phyloP scores from a whole-genome alignment of 176 grass and related monocot species.

The Coix lacrymajobi region DNA sequence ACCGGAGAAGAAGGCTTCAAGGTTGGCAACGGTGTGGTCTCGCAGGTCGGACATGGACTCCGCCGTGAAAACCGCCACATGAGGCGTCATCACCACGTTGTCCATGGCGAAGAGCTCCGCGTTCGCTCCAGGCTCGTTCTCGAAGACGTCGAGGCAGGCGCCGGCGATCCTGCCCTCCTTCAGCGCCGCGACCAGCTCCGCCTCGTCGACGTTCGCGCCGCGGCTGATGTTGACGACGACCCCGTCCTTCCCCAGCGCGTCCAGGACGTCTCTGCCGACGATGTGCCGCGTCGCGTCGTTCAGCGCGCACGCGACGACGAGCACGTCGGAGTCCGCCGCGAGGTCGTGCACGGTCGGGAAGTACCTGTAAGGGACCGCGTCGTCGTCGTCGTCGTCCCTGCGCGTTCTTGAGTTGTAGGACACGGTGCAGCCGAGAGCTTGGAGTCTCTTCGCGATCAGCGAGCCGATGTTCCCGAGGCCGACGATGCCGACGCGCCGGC shows the following conservation, averaged over 20 bases:
- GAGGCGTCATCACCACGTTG: constrained; percentile 43
- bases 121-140: too few relatives aligned
- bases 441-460: not conserved
- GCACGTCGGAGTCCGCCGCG: not conserved
- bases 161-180: not conserved
- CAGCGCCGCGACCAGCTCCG: not conserved
- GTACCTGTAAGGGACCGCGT: not conserved
- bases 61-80: not conserved
- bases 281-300: not conserved
- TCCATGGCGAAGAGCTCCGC: constrained; percentile 49
- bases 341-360: not conserved
- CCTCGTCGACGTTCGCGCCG: not conserved
- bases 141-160: constrained; percentile 17
- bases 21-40: constrained; percentile 19
- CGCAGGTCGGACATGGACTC: not conserved
- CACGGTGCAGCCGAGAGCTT: not conserved
- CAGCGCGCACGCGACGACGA: not conserved
- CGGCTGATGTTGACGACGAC: constrained; percentile 5
- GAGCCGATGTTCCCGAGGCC: not conserved
- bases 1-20: constrained; percentile 15
- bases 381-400: too few relatives aligned
- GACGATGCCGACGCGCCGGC: not conserved
- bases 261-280: not conserved
- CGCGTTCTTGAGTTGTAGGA: not conserved
- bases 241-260: not conserved